Percentiles rank a stretch among this genome's conserved stretches.
These are phyloP conservation scores for Penicillium sp. DNA, from an alignment of 2,329 filamentous ascomycete species.

Conservation along the genomic window DNA sequence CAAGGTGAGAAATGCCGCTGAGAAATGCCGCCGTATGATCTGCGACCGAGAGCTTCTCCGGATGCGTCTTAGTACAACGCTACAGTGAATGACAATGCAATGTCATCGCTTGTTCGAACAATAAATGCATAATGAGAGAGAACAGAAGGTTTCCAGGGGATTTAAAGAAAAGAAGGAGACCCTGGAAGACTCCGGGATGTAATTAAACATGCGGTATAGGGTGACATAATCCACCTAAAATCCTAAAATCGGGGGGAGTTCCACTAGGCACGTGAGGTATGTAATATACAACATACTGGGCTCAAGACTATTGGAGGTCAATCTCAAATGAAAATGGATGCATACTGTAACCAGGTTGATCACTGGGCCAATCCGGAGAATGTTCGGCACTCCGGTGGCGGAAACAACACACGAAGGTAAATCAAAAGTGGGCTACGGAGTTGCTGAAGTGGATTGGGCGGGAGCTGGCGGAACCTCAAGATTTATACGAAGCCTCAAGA, in stretches of 20 bases:
- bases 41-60: constrained; percentile 3
- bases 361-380: constrained; percentile 3
- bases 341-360: not conserved
- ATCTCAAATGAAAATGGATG: not conserved
- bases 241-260: not conserved
- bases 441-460: not conserved
- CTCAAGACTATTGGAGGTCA: not conserved
- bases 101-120: not conserved
- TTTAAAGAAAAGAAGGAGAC: not conserved
- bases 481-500: not conserved
- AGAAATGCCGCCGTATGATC: constrained; percentile 8
- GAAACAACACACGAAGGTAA: not conserved
- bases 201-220: constrained; percentile 17
- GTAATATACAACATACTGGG: not conserved
- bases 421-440: not conserved
- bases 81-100: not conserved
- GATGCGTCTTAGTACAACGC: not conserved
- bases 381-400: constrained; percentile 5
- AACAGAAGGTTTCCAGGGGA: not conserved
- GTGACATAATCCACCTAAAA: constrained; percentile 23
- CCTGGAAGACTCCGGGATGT: constrained; percentile 16
- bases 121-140: constrained; percentile 3
- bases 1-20: not conserved
- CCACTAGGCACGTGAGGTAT: constrained; percentile 1
- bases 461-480: not conserved